Conservation (phyloP, 441 rosid genomes). For the Jatropha multifida region DNA sequence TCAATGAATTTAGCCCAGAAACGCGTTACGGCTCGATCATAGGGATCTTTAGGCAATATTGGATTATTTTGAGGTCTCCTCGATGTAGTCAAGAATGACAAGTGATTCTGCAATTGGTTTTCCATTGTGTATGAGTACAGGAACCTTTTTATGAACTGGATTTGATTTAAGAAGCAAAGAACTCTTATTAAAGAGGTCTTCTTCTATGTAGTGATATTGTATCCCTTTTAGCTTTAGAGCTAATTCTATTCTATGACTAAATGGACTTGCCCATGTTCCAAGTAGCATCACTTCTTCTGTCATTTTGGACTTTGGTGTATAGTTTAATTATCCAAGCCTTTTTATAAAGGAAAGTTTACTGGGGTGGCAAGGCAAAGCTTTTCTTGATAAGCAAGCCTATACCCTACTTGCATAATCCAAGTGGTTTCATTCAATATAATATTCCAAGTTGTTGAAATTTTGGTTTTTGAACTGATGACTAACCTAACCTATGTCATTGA, state of each 20-base stretch:
- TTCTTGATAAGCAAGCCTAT: too few species aligned
- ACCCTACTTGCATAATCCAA: too few species aligned
- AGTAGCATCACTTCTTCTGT: slow-evolving; percentile 40
- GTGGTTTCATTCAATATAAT: too few species aligned
- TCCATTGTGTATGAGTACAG: neutral
- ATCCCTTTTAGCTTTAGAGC: slow-evolving; percentile 48
- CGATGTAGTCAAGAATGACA: slow-evolving; percentile 19
- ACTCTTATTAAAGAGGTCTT: slow-evolving; percentile 4
- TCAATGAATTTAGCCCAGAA: slow-evolving; percentile 17
- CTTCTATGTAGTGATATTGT: slow-evolving; percentile 35
- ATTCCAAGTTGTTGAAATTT: too few species aligned
- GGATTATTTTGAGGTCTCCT: slow-evolving; percentile 12
- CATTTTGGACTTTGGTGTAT: slow-evolving; percentile 2
- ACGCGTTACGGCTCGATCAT: neutral
- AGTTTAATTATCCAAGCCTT: too few species aligned
- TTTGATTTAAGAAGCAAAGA: slow-evolving; percentile 1
- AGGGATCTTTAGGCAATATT: slow-evolving; percentile 6
- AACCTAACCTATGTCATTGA: too few species aligned
- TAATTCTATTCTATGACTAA: slow-evolving; percentile 36
- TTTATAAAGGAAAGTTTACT: neutral
- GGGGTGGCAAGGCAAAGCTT: too few species aligned
- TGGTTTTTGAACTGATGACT: too few species aligned
- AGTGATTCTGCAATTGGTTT: slow-evolving; percentile 17
- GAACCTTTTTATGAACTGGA: slow-evolving; percentile 4
- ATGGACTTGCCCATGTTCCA: slow-evolving; percentile 45